Conservation (phyloP, 1,139 yeast species). For the Casaregolazyma lundiana region DNA sequence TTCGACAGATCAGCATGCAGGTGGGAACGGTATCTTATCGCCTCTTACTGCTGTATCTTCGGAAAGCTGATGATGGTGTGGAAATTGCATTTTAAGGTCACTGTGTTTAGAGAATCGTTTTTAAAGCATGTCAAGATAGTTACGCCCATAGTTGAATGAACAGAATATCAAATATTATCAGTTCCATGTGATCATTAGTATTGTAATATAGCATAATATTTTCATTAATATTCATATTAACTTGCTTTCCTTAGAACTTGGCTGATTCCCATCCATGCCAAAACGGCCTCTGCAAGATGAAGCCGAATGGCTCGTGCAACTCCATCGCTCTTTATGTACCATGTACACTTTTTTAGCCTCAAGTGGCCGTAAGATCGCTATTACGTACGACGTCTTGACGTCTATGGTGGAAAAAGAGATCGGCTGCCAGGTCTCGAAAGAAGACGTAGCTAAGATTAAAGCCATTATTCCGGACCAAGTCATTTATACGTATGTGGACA, state of each 20-base stretch:
- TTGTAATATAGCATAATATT: too few species aligned
- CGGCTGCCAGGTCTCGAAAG: constrained; percentile 23
- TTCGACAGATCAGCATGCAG: neutral
- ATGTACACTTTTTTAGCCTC: constrained; percentile 50
- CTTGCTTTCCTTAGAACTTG: too few species aligned
- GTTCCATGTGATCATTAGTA: too few species aligned
- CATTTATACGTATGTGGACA: constrained; percentile 58
- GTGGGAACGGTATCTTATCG: neutral
- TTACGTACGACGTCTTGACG: constrained; percentile 48
- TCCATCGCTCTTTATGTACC: constrained; percentile 32
- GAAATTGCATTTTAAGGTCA: neutral
- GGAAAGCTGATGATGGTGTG: neutral
- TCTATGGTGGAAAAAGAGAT: constrained; percentile 44
- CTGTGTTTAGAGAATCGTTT: too few species aligned
- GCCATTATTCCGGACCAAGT: constrained; percentile 66
- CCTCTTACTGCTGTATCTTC: neutral
- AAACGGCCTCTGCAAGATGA: constrained; percentile 6
- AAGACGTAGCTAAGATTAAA: constrained; percentile 62
- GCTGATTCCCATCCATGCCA: neutral
- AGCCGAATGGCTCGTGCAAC: constrained; percentile 7
- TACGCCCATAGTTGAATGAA: neutral
- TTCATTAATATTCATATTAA: too few species aligned
- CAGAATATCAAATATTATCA: too few species aligned
- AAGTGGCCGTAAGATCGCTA: constrained; percentile 50
- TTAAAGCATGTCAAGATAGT: too few species aligned